Percentiles rank a stretch among this genome's conserved stretches.
These are phyloP conservation scores for Teratosphaeriaceae sp. DNA, from an alignment of 2,329 filamentous ascomycete species.

Conservation along the genomic window DNA sequence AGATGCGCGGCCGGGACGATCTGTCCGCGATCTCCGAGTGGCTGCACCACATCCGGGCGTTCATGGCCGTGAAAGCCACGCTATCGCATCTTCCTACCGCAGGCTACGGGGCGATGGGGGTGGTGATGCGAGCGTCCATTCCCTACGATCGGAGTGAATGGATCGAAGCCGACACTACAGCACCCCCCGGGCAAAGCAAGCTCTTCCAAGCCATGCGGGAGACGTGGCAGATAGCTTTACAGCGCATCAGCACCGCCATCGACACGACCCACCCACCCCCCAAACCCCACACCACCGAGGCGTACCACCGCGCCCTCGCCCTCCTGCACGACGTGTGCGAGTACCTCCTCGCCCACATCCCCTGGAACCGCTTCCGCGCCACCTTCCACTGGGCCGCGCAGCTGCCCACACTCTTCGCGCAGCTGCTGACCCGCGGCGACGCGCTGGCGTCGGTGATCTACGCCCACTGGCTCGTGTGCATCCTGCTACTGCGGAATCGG, in stretches of 20 bases:
- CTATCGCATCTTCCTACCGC: background rate
- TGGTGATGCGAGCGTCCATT: background rate
- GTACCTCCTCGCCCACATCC: background rate
- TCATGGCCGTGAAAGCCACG: background rate
- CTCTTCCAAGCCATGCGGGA: background rate
- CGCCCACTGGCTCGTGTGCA: constrained; percentile 7
- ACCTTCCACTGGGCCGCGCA: background rate
- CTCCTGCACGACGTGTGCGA: background rate
- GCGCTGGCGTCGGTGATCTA: background rate
- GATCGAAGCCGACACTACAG: background rate
- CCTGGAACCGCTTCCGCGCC: background rate
- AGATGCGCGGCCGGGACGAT: background rate
- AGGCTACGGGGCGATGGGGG: background rate
- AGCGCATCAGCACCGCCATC: background rate
- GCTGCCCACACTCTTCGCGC: background rate
- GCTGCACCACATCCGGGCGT: background rate
- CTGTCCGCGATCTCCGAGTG: background rate
- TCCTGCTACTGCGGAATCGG: constrained; percentile 1
- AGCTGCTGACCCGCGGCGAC: background rate
- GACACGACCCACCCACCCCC: background rate
- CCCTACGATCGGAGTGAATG: background rate
- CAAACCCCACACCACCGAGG: background rate
- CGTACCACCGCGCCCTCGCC: background rate
- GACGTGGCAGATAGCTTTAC: background rate
- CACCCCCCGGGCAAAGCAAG: background rate